Evolutionary conservation across 768 basidiomycete species (phyloP), one percentile per base, ranked within the genome.

Genomic region (Trametes cubensis): DNA sequence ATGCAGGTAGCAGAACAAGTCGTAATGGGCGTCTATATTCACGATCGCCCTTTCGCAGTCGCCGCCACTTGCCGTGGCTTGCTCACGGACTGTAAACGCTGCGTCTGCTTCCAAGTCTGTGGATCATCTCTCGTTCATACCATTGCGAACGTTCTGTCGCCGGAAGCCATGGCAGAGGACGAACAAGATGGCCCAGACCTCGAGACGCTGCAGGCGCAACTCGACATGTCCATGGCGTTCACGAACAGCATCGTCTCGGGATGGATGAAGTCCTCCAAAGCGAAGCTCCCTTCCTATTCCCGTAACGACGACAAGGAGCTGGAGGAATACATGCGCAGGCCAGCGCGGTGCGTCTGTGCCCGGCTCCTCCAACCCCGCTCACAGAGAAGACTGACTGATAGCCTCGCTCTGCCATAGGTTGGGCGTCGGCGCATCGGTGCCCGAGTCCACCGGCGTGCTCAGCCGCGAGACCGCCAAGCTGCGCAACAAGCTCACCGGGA

Each of bases 191-290:
- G 81, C 42, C 78, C 90, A 47, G 87, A 91, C 70, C 66, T 78
- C 51, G 88, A 90, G 68, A 77, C 82, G 38, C 77, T 93, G 42
- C 91, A 92, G 72, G 90, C 90, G n/a, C 89, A 89, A 75, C 85
- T 92, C 55, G 88, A 93, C 73, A 76, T 90, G 68, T 85, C 90
- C 21, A 85, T 92, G 84, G 86, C 90, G 6, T 84, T 86, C 73
- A 85, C 87, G 1, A 83, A 92, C 65, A 80, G 84, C 71, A 79
- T 92, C 67, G 84, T 90, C 46, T 80, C 88, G 21, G 89, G 91
- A 57, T 93, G 91, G 91, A 79, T 93, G 66, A 84, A 85, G 66
- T 82, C 87, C 34, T 75, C 78, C 41, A 58, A 55, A 38, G 60
- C 64, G 26, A 70, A 66, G 38, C 58, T 69, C 6, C 62, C 70